A percentile compares a stretch with the other conserved stretches of the same genome.
These are phyloP conservation scores for Psilocybe sp. DNA, from an alignment of 768 basidiomycete genomes.

Conservation along the genomic window DNA sequence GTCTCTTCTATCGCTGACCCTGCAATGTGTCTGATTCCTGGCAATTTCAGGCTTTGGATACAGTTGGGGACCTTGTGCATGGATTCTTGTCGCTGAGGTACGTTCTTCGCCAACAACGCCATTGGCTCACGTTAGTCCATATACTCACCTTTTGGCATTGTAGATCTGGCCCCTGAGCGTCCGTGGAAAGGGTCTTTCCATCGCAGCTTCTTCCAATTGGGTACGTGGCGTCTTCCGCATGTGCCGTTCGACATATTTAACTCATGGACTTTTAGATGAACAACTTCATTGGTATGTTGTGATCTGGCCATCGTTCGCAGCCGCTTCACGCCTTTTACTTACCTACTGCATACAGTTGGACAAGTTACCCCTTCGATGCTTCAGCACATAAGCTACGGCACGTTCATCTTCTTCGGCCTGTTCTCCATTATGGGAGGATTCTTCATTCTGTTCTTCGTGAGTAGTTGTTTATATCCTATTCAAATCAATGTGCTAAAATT, in stretches of 20 bases:
- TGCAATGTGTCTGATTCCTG: not conserved
- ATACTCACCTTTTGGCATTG: not conserved
- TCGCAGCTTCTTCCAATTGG: conserved; percentile 77
- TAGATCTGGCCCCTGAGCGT: conserved; percentile 69
- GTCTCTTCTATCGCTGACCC: conserved; percentile 7
- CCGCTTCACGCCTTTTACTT: too few relatives aligned
- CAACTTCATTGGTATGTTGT: conserved; percentile 64
- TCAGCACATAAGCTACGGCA: conserved; percentile 60
- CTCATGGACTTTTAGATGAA: conserved; percentile 50
- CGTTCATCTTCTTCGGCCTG: conserved; percentile 74
- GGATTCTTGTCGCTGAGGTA: conserved; percentile 73
- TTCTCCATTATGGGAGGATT: conserved; percentile 68
- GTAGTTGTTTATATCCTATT: conserved; percentile 14
- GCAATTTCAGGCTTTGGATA: conserved; percentile 57
- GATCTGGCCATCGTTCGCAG: conserved; percentile 12
- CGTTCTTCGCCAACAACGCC: not conserved
- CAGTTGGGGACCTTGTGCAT: conserved; percentile 76
- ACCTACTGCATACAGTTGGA: conserved; percentile 42
- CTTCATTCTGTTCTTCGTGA: conserved; percentile 63
- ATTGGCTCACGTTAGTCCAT: not conserved
- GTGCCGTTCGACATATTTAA: not conserved
- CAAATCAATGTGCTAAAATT: not conserved
- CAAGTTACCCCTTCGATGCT: conserved; percentile 75
- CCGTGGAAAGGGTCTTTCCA: conserved; percentile 73
- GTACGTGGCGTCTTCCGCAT: conserved; percentile 27